Evolutionary conservation across 2,329 filamentous ascomycete genomes (phyloP).

Genomic region (Didymella keratinophila): DNA sequence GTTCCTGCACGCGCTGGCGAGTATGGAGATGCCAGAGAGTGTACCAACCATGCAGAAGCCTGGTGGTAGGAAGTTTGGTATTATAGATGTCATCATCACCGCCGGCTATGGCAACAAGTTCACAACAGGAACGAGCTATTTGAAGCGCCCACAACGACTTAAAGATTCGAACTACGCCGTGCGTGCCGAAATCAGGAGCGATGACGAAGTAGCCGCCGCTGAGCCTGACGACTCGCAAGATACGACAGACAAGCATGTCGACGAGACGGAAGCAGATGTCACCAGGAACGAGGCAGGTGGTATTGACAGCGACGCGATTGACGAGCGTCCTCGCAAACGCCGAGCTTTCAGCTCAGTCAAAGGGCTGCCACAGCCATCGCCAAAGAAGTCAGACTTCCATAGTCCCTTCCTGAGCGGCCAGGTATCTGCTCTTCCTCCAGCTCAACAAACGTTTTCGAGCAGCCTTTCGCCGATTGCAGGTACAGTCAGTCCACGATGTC

Average conservation of each 20-base stretch:
- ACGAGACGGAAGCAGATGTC: not conserved
- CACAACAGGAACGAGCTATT: constrained; percentile 29
- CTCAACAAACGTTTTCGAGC: too few relatives aligned
- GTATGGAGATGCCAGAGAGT: constrained; percentile 48
- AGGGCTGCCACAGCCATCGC: not conserved
- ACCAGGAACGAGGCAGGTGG: constrained; percentile 3
- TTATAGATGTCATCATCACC: constrained; percentile 51
- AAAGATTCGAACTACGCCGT: constrained; percentile 30
- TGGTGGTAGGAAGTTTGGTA: constrained; percentile 43
- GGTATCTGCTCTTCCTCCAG: not conserved
- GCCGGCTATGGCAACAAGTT: constrained; percentile 40
- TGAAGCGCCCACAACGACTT: constrained; percentile 37
- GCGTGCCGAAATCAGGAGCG: not conserved
- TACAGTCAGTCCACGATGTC: not conserved
- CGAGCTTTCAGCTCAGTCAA: constrained; percentile 3
- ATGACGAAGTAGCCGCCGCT: not conserved
- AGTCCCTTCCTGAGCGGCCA: not conserved
- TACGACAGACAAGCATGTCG: not conserved
- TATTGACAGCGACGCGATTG: constrained; percentile 12
- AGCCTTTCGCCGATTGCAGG: not conserved
- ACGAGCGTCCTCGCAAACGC: constrained; percentile 13
- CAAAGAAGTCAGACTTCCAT: not conserved
- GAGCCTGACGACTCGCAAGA: not conserved
- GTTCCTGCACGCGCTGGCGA: constrained; percentile 51
- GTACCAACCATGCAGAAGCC: constrained; percentile 43